Percentiles rank a stretch among this genome's conserved stretches.
These are phyloP conservation scores for Coelastrella sp. DNA, from an alignment of 139 green algal genomes.

Conservation along the genomic window DNA sequence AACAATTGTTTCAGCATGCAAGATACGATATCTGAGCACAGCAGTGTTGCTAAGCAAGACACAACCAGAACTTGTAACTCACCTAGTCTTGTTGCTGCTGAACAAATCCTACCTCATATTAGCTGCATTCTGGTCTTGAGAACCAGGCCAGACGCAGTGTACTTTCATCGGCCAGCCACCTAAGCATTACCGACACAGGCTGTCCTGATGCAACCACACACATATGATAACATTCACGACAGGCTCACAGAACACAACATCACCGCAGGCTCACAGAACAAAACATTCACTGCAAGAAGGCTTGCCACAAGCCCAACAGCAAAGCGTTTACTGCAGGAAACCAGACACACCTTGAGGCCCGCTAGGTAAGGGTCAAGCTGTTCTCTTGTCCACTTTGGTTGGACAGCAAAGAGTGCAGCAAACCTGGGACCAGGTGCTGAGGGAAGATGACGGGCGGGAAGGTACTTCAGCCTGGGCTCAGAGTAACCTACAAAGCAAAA, in stretches of 20 bases:
- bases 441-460: slow-evolving; percentile 63
- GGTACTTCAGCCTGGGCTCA: slow-evolving; percentile 48
- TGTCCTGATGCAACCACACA: not conserved
- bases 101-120: no score
- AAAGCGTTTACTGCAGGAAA: not conserved
- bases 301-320: not conserved
- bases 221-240: not conserved
- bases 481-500: not conserved
- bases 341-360: slow-evolving; percentile 57
- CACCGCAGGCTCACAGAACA: not conserved
- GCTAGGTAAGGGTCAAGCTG: slow-evolving; percentile 72
- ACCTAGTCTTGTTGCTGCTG: no score
- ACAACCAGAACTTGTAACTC: no score
- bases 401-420: slow-evolving; percentile 67
- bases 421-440: slow-evolving; percentile 67
- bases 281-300: not conserved
- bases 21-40: no score
- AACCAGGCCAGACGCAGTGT: no score
- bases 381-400: slow-evolving; percentile 60
- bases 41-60: no score
- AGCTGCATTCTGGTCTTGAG: no score
- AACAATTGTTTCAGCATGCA: no score
- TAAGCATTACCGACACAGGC: not conserved
- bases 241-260: not conserved
- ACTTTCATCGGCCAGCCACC: not conserved